Evolutionary conservation across 2,329 filamentous ascomycete genomes (phyloP).

Genomic region (Colletotrichum sp.): DNA sequence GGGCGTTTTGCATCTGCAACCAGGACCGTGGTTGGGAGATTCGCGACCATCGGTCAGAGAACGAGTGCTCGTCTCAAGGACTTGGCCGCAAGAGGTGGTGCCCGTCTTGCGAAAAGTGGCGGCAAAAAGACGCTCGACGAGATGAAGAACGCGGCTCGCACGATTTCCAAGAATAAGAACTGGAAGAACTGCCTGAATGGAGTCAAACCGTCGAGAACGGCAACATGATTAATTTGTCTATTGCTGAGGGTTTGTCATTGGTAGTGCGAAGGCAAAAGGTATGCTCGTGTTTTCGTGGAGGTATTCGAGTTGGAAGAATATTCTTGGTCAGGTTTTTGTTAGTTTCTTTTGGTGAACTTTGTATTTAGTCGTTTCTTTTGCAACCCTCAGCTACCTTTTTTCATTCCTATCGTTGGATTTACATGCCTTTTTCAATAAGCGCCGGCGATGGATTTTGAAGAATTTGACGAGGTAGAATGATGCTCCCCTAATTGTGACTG

Average conservation of each 20-base stretch:
- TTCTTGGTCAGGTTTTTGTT: too few relatives aligned
- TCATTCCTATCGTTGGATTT: too few relatives aligned
- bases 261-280: neutral
- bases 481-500: too few relatives aligned
- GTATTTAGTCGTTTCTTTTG: too few relatives aligned
- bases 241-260: too few relatives aligned
- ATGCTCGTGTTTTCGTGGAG: neutral
- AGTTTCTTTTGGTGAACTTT: too few relatives aligned
- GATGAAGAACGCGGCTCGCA: neutral
- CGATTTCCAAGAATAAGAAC: neutral
- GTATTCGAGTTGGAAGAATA: too few relatives aligned
- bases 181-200: neutral
- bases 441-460: too few relatives aligned
- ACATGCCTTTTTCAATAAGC: too few relatives aligned
- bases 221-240: neutral
- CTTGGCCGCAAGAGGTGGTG: neutral
- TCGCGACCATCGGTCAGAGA: neutral
- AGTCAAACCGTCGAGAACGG: neutral
- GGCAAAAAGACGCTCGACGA: neutral
- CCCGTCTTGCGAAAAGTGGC: neutral
- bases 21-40: neutral
- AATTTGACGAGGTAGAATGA: too few relatives aligned
- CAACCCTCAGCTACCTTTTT: too few relatives aligned
- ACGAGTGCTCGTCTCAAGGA: neutral
- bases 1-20: neutral